These are phyloP conservation scores for Vicia sativa DNA, from an alignment of 306 rosid genomes.

Conservation along the genomic window DNA sequence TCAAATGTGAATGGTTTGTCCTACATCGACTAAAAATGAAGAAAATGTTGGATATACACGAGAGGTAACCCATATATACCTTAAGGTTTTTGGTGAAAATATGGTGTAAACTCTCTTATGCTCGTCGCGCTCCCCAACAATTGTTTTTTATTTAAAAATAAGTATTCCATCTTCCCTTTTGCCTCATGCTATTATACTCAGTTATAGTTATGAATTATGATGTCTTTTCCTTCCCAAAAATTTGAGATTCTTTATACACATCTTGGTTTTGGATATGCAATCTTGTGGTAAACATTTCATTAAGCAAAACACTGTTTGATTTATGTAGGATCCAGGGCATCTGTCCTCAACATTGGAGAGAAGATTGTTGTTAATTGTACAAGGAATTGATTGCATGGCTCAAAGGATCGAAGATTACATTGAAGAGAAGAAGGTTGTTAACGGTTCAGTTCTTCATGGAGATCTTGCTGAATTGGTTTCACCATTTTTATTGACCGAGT, in stretches of 20 bases:
- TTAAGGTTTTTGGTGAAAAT: no score
- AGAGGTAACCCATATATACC: no score
- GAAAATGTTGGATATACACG: no score
- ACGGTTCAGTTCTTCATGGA: background rate
- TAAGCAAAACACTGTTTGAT: slow-evolving; percentile 33
- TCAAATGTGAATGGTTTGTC: no score
- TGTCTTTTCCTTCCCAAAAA: background rate
- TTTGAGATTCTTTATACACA: slow-evolving; percentile 1
- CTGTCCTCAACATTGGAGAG: slow-evolving; percentile 55
- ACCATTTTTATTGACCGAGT: background rate
- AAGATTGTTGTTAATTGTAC: slow-evolving; percentile 54
- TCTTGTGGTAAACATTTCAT: slow-evolving; percentile 4
- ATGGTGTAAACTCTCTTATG: no score
- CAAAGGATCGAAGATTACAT: slow-evolving; percentile 42
- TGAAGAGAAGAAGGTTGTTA: background rate
- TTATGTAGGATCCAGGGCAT: slow-evolving; percentile 66
- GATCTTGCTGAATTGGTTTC: background rate
- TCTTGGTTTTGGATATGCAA: slow-evolving; percentile 21
- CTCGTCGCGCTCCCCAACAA: no score
- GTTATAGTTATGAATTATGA: background rate
- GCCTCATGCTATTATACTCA: background rate
- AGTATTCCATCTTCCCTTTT: slow-evolving; percentile 4
- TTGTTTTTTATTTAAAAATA: no score
- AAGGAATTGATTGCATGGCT: slow-evolving; percentile 50
- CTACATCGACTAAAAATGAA: no score